Base-by-base conservation (phyloP, 2,329 filamentous ascomycete species). In the Dichotomopilus funicola region DNA sequence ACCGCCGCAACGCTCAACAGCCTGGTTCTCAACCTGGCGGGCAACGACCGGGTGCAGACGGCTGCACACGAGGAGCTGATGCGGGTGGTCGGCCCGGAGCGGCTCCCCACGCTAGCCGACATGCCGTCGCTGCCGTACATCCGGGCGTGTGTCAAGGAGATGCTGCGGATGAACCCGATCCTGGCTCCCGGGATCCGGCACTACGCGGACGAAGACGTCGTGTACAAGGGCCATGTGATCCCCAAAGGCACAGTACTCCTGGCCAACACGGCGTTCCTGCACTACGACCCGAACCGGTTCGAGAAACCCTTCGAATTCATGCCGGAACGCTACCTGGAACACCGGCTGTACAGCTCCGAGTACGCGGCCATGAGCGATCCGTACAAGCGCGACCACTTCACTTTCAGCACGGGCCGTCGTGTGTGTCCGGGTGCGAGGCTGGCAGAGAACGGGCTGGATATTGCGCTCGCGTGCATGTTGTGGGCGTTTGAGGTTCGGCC, bases 371-470 rank as follows among this genome's bases (percentile, higher is more conserved):
- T 40, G 37, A 41, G 54, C n/a, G 64, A 67, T 27, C 54, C 54
- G 1, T 47, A 53, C 5, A 69, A 77, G 59, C 70, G 77, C 6
- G 78, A 81, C 46, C 73, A 77, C 5, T 81, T 78, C 63, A 72
- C 71, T 0, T 83, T 80, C 50, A 79, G 80, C n/a, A 75, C 74
- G 12, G 80, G 80, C 1, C 70, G 80, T 2, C 71, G 81, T 12
- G 72, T 82, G 35, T 85, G 81, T 62, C 80, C 76, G 2, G 81
- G 80, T 0, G 76, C 78, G 34, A 75, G 80, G 44, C 68, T 83
- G 1, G 77, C 77, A 0, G 74, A 77, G 50, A 71, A 72, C 2
- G 71, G 69, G 12, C 60, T 80, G 6, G 77, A 75, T 57, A 65
- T 80, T 6, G 70, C 64, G 11, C 72, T 78, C 36, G 69, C 75